These are phyloP conservation scores for Pythium sp. DNA, from an alignment of 352 stramenopile species.

Conservation along the genomic window DNA sequence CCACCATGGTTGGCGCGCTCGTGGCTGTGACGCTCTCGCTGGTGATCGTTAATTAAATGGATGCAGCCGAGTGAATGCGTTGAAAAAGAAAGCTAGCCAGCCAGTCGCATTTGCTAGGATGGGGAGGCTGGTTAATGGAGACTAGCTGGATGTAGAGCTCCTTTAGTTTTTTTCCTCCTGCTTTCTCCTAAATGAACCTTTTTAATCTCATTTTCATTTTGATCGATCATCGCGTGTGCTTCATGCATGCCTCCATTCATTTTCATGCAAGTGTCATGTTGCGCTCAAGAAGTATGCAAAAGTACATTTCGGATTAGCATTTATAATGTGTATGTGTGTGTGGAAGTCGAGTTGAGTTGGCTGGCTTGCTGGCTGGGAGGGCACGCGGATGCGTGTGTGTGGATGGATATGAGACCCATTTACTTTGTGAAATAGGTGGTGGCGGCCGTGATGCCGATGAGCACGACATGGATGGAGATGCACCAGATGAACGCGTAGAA, in stretches of 20 bases:
- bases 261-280: background rate
- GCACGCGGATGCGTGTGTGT: too few species aligned
- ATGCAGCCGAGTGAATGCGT: background rate
- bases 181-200: constrained; percentile 1
- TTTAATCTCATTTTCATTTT: constrained; percentile 5
- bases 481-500: constrained; percentile 80
- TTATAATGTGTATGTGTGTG: background rate
- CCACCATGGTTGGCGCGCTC: constrained; percentile 2
- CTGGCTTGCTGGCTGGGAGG: background rate
- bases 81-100: background rate
- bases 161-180: background rate
- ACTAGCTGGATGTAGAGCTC: background rate
- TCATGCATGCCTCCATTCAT: background rate
- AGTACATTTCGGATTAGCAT: constrained; percentile 1
- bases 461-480: constrained; percentile 68
- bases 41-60: constrained; percentile 8
- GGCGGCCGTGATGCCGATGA: constrained; percentile 39
- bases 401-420: background rate
- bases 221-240: background rate
- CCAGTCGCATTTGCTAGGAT: background rate
- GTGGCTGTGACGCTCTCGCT: constrained; percentile 8
- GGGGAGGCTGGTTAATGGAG: background rate
- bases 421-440: constrained; percentile 30
- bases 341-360: background rate
- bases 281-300: background rate